Base-by-base conservation (phyloP, 2,329 filamentous ascomycete species). In the Lasiodiplodia theobromae region DNA sequence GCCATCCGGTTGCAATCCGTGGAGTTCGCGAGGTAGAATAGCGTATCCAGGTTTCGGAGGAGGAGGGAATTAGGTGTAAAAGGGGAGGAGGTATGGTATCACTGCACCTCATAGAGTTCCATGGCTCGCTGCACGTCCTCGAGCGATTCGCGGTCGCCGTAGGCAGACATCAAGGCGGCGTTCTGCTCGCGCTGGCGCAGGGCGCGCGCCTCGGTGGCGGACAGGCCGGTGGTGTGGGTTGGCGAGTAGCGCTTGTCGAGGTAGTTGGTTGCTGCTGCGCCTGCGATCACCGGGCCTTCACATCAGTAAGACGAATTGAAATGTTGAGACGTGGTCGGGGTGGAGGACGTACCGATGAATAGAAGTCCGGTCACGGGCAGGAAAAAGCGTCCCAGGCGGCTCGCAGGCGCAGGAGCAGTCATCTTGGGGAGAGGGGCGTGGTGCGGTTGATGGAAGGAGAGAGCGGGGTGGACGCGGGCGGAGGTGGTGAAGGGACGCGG, bases 401-500 rank as follows among this genome's bases (percentile, higher is more conserved):
- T 8, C 6, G 65, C 56, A 18, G 57, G 66, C 12, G 54, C 44
- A 10, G 66, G 47, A 10, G 67, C 57, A 18, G 64, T 60, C 67
- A 68, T 68, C 18, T 56, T 49, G 47, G 57, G 21, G 25, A 64
- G 4, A 25, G 34, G 7, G 47, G 58, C 11, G 37, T 49, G 28
- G 58, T 68, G 67, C 51, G 67, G 58, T 6, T 64, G 47, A 47
- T 65, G 64, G 66, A 37, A 18, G 14, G 66, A 57, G 34, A 68
- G 14, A 40, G 67, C 60, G 21, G 67, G 67, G 67, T 68, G 67
- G n/a, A 68, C 67, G n/a, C 67, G 67, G 28, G 67, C 67, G 28
- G 67, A 62, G 53, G 67, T 68, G 37, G 67, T 64, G 60, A 68
- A 68, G 51, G 67, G 67, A n/a, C 67, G 66, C 21, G 57, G 66